Conservation (phyloP, 257 asterid genomes). For the Plantago major region DNA sequence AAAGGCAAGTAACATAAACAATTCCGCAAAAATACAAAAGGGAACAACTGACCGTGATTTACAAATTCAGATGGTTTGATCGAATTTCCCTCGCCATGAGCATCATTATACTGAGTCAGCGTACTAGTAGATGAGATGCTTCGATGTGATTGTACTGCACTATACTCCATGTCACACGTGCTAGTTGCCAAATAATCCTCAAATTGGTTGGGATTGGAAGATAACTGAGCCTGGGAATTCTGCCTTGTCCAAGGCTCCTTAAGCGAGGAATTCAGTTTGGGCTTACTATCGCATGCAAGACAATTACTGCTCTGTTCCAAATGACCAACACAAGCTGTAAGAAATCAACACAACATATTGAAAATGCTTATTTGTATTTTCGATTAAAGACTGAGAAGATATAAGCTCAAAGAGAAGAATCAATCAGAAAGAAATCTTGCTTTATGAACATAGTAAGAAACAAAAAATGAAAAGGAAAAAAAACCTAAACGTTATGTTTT, state of each 20-base stretch:
- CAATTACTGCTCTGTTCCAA: slow-evolving; percentile 92
- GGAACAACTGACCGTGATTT: slow-evolving; percentile 55
- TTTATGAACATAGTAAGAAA: too few relatives aligned
- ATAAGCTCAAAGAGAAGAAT: too few relatives aligned
- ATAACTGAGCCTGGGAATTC: slow-evolving; percentile 21
- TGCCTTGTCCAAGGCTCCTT: slow-evolving; percentile 37
- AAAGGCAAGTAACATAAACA: not conserved
- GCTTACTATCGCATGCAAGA: slow-evolving; percentile 62
- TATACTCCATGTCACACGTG: slow-evolving; percentile 51
- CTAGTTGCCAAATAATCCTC: slow-evolving; percentile 71
- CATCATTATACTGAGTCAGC: slow-evolving; percentile 44
- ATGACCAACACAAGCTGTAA: slow-evolving; percentile 34
- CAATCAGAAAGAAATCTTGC: too few relatives aligned
- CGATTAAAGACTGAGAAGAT: too few relatives aligned
- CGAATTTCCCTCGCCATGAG: slow-evolving; percentile 44
- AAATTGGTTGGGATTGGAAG: slow-evolving; percentile 34
- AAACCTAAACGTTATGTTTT: too few relatives aligned
- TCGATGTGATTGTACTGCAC: slow-evolving; percentile 51
- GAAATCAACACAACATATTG: slow-evolving; percentile 29
- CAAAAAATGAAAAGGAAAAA: too few relatives aligned
- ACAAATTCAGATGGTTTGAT: slow-evolving; percentile 53
- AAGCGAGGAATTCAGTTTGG: slow-evolving; percentile 40
- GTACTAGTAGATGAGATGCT: slow-evolving; percentile 63
- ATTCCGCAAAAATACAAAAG: not conserved
- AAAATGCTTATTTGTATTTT: not conserved